Conservation (phyloP, 2,329 filamentous ascomycete genomes). For the Exophiala spinifera region DNA sequence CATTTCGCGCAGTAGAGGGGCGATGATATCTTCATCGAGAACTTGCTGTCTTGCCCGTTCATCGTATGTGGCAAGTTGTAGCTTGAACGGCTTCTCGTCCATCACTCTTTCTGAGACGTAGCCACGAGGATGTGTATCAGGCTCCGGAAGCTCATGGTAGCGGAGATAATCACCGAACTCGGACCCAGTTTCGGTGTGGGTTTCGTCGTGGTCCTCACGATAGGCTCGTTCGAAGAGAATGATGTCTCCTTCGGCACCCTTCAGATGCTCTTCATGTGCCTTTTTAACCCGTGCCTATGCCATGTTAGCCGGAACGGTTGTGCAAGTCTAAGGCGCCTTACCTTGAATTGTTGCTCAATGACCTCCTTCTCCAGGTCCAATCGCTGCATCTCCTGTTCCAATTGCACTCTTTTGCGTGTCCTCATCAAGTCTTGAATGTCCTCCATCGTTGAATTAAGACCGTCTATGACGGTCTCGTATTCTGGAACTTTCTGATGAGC, state of each 20-base stretch:
- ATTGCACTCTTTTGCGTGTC: slow-evolving; percentile 35
- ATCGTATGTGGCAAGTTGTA: slow-evolving; percentile 21
- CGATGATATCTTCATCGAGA: slow-evolving; percentile 27
- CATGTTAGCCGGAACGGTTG: slow-evolving; percentile 3
- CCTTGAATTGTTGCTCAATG: slow-evolving; percentile 34
- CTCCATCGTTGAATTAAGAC: slow-evolving; percentile 32
- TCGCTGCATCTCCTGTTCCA: slow-evolving; percentile 33
- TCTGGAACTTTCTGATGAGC: slow-evolving; percentile 41
- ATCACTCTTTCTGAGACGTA: slow-evolving; percentile 26
- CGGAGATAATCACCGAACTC: slow-evolving; percentile 32
- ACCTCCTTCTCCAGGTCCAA: slow-evolving; percentile 34
- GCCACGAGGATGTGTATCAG: slow-evolving; percentile 24
- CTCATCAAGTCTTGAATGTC: slow-evolving; percentile 32
- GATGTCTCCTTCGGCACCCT: slow-evolving; percentile 40
- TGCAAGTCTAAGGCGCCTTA: background rate
- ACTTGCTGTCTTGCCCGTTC: slow-evolving; percentile 27
- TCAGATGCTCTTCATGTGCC: slow-evolving; percentile 35
- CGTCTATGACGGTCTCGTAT: slow-evolving; percentile 36
- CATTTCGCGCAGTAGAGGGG: slow-evolving; percentile 24
- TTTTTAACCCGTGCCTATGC: slow-evolving; percentile 32
- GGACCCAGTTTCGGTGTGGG: slow-evolving; percentile 39
- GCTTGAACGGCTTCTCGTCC: slow-evolving; percentile 29
- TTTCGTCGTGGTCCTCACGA: slow-evolving; percentile 40
- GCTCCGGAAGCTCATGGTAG: slow-evolving; percentile 27
- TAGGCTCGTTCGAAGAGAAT: slow-evolving; percentile 40